Conservation (phyloP, 768 basidiomycete species). For the Naganishia friedmannii region DNA sequence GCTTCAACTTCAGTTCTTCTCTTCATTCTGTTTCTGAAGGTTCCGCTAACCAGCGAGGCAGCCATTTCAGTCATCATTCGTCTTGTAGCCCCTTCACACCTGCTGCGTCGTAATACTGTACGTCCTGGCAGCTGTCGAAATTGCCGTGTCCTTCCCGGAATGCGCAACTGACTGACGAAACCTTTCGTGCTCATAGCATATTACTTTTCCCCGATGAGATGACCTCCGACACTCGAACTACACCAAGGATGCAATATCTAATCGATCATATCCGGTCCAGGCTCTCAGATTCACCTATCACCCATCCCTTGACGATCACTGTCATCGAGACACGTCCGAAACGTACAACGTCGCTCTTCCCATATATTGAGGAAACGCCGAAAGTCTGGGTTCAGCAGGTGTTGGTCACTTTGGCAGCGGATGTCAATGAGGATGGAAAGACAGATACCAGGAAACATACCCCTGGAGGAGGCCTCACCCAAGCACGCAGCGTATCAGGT, state of each 20-base stretch:
- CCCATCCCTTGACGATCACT: constrained; percentile 8
- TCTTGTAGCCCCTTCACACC: no score
- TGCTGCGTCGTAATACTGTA: no score
- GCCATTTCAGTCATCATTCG: no score
- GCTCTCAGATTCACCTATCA: constrained; percentile 3
- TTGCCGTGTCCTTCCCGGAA: no score
- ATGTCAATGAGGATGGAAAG: neutral
- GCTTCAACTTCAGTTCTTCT: no score
- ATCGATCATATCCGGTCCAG: constrained; percentile 7
- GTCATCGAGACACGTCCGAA: constrained; percentile 14
- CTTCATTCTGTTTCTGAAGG: no score
- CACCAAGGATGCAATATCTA: neutral
- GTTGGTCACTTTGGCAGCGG: constrained; percentile 12
- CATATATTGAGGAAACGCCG: constrained; percentile 10
- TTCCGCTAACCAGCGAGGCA: no score
- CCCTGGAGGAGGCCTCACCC: no score
- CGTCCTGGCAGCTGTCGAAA: no score
- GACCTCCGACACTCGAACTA: neutral
- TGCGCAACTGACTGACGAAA: no score
- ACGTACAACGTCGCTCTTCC: constrained; percentile 8
- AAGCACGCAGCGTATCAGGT: no score
- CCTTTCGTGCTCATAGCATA: no score
- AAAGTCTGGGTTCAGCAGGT: constrained; percentile 18
- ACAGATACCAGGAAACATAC: neutral
- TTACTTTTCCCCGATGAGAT: neutral